Percentiles rank a stretch among this genome's conserved stretches.
Conservation (phyloP, 2,329 filamentous ascomycete genomes). For the Erysiphe pulchra region DNA sequence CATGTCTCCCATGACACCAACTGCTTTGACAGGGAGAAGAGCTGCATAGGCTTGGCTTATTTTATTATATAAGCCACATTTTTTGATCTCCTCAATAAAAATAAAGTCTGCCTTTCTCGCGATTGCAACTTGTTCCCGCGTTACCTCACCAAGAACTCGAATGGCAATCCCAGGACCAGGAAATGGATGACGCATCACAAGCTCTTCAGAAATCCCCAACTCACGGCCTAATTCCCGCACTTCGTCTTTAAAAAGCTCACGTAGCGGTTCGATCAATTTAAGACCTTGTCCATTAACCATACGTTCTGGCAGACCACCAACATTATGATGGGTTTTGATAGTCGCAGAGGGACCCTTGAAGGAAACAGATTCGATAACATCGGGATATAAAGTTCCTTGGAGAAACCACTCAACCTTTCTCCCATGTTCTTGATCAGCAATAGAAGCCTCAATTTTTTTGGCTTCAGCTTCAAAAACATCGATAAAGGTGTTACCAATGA, state of each 20-base stretch:
- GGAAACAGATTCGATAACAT: slow-evolving; percentile 31
- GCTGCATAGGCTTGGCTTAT: slow-evolving; percentile 47
- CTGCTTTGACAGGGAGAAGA: slow-evolving; percentile 36
- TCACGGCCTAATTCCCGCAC: slow-evolving; percentile 43
- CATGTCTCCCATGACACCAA: slow-evolving; percentile 44
- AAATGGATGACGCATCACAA: slow-evolving; percentile 59
- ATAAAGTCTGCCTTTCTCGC: slow-evolving; percentile 54
- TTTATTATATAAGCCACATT: slow-evolving; percentile 46
- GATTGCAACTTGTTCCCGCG: slow-evolving; percentile 51
- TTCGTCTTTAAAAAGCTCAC: slow-evolving; percentile 67
- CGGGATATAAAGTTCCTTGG: slow-evolving; percentile 53
- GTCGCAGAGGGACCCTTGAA: slow-evolving; percentile 48
- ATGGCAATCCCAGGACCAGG: slow-evolving; percentile 46
- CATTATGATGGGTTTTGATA: slow-evolving; percentile 49
- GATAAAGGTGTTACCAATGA: slow-evolving; percentile 60
- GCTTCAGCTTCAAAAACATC: slow-evolving; percentile 67
- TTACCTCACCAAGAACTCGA: slow-evolving; percentile 59
- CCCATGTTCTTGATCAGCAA: slow-evolving; percentile 36
- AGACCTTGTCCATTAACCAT: slow-evolving; percentile 25
- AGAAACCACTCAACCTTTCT: slow-evolving; percentile 68
- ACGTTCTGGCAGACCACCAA: slow-evolving; percentile 37
- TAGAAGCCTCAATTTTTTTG: slow-evolving; percentile 43
- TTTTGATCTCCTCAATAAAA: slow-evolving; percentile 50
- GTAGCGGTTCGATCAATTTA: slow-evolving; percentile 53
- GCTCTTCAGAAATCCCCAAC: slow-evolving; percentile 44